Percentiles rank a stretch among this genome's conserved stretches.
phyloP scores from a whole-genome alignment of 495 filamentous ascomycete species.

The Penicillium canariense region DNA sequence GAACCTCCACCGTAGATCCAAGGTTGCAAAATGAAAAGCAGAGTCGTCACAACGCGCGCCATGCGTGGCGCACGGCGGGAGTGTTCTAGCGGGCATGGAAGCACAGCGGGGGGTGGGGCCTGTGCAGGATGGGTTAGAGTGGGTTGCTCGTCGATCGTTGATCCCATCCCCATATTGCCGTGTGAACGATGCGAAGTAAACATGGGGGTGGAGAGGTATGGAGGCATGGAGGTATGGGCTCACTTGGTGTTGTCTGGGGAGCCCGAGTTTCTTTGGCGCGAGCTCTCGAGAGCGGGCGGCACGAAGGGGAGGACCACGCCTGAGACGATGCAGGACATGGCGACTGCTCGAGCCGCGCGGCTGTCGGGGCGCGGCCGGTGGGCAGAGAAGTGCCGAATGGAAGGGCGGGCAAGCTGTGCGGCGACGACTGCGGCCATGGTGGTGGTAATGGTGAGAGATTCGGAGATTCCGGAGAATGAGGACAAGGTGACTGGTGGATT shows the following conservation, averaged over 20 bases:
- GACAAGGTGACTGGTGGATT: not conserved
- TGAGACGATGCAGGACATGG: constrained; percentile 40
- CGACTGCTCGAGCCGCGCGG: constrained; percentile 39
- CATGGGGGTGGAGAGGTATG: no score
- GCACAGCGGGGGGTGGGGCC: constrained; percentile 42
- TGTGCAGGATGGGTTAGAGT: constrained; percentile 1
- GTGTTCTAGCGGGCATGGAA: constrained; percentile 43
- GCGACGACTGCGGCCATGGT: constrained; percentile 31
- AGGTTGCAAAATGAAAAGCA: no score
- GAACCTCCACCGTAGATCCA: no score
- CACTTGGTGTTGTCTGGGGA: constrained; percentile 40
- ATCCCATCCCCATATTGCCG: not conserved
- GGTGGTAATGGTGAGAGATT: not conserved
- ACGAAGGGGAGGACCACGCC: constrained; percentile 47
- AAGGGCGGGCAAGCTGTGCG: constrained; percentile 35
- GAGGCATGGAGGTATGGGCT: constrained; percentile 12
- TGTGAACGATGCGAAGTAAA: no score
- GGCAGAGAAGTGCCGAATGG: constrained; percentile 46
- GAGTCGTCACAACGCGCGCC: not conserved
- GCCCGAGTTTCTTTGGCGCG: constrained; percentile 36
- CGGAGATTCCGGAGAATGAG: not conserved
- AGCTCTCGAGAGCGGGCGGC: constrained; percentile 46
- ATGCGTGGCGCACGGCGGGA: no score
- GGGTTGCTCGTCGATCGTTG: not conserved
- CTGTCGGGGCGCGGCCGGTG: constrained; percentile 39